Evolutionary conservation across 1,284 basidiomycete species (phyloP), one percentile per base, ranked within the genome.

Genomic region (Xerocomus minutiporus): DNA sequence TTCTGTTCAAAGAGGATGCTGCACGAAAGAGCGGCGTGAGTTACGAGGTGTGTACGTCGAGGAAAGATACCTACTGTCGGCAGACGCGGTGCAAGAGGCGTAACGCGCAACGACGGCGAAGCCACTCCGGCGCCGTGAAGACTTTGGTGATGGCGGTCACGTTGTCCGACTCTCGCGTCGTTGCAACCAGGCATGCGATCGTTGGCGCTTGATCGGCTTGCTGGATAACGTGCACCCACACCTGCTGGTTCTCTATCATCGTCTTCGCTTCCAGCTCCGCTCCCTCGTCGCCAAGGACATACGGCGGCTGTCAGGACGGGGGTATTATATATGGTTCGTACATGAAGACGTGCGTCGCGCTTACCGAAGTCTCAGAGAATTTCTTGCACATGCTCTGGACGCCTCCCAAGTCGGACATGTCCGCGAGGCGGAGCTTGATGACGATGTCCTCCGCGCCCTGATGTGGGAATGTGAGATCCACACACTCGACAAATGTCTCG

Each of bases 101-200:
- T 49, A 70, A 70, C 0, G 79, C 80, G 58, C 71, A 79, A 0
- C 78, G 72, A 1, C 58, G 63, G 23, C 69, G 60, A 35, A 78
- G 61, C 71, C 72, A 79, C 1, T 48, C 7, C 0, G 70, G 68
- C 29, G 71, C 58, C 0, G 80, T 79, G 56, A 71, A 78, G 0
- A 82, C 80, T 55, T 82, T 81, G 39, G 78, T 78, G 43, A 81
- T 71, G 0, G 73, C 72, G 1, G 73, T 69, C 12, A 80, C 73
- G 7, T 63, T 62, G 1, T 67, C 67, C 17, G 72, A 75, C 4
- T 69, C 66, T 2, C 79, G 63, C 0, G 78, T 79, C 0, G 71
- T 70, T 2, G 84, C 84, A 1, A 83, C 81, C 25, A 89, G 78
- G 8, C 77, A 88, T 0, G 86, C 83, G 25, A 88, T 75, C 48